These are phyloP conservation scores for Bocquillonia castaneifolia DNA, from an alignment of 441 rosid species.

Conservation along the genomic window DNA sequence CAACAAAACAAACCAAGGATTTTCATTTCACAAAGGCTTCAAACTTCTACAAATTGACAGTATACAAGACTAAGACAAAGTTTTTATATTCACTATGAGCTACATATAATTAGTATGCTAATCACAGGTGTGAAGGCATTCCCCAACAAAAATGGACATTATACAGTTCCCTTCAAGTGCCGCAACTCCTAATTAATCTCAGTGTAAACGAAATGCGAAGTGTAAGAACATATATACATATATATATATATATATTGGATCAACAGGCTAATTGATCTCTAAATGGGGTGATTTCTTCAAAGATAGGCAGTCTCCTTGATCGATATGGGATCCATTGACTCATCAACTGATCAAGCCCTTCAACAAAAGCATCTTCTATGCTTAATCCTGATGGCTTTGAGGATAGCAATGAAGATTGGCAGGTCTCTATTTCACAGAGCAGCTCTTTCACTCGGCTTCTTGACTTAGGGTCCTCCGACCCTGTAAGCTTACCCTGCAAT, in stretches of 20 bases:
- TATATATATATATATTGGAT: too few relatives aligned
- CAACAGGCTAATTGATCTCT: constrained; percentile 62
- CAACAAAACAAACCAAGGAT: too few relatives aligned
- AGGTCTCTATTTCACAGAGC: constrained; percentile 37
- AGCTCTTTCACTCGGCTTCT: constrained; percentile 60
- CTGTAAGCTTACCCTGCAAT: constrained; percentile 36
- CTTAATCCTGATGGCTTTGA: constrained; percentile 31
- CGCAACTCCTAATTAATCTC: too few relatives aligned
- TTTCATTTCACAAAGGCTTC: too few relatives aligned
- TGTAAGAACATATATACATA: too few relatives aligned
- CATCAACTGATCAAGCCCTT: constrained; percentile 50
- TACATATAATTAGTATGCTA: too few relatives aligned
- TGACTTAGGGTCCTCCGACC: constrained; percentile 53
- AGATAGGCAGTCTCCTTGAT: constrained; percentile 80
- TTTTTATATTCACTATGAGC: too few relatives aligned
- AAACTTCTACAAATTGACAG: too few relatives aligned
- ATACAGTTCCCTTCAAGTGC: not conserved
- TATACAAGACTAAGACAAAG: too few relatives aligned
- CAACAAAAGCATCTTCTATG: constrained; percentile 36
- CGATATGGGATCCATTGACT: constrained; percentile 42
- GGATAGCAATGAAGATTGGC: constrained; percentile 13
- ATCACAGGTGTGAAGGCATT: not conserved
- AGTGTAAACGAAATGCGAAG: too few relatives aligned
- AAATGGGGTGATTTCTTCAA: constrained; percentile 66
- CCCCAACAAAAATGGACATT: not conserved